These are phyloP conservation scores for Dactylis glomerata DNA, from an alignment of 176 grass and related monocot genomes.

Conservation along the genomic window DNA sequence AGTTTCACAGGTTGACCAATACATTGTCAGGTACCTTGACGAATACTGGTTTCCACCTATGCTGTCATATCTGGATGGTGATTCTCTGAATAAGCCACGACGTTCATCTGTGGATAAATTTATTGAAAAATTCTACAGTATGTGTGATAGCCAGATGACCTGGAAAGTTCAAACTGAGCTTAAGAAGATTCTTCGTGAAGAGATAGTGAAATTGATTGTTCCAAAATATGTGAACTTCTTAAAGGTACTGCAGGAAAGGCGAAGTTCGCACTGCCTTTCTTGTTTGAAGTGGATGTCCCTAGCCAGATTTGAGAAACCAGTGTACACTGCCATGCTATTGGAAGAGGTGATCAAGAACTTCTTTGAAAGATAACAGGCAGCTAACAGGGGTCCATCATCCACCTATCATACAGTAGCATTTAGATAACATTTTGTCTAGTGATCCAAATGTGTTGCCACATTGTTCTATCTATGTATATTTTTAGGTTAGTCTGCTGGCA, in stretches of 20 bases:
- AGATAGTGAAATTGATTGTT: not conserved
- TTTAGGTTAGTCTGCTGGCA: too few relatives aligned
- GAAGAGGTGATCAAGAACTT: not conserved
- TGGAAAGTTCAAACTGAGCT: too few relatives aligned
- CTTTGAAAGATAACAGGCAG: not conserved
- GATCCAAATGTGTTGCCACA: not conserved
- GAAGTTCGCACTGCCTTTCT: not conserved
- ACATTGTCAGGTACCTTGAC: too few relatives aligned
- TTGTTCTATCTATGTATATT: not conserved
- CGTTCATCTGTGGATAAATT: too few relatives aligned
- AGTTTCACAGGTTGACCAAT: too few relatives aligned
- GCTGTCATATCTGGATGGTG: too few relatives aligned
- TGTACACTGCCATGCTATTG: not conserved
- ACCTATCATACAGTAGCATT: not conserved
- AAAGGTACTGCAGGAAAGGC: not conserved
- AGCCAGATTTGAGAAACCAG: not conserved
- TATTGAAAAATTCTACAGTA: too few relatives aligned
- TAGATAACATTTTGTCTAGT: not conserved
- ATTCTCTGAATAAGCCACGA: too few relatives aligned
- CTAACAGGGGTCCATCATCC: too few relatives aligned
- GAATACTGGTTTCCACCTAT: too few relatives aligned
- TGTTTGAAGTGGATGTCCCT: not conserved
- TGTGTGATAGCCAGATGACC: too few relatives aligned
- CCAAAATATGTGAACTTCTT: not conserved
- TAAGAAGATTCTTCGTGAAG: too few relatives aligned